Percentiles rank a stretch among this genome's conserved stretches.
Conservation (phyloP, 345 rosid species). For the Eucalyptus erythrocorys region DNA sequence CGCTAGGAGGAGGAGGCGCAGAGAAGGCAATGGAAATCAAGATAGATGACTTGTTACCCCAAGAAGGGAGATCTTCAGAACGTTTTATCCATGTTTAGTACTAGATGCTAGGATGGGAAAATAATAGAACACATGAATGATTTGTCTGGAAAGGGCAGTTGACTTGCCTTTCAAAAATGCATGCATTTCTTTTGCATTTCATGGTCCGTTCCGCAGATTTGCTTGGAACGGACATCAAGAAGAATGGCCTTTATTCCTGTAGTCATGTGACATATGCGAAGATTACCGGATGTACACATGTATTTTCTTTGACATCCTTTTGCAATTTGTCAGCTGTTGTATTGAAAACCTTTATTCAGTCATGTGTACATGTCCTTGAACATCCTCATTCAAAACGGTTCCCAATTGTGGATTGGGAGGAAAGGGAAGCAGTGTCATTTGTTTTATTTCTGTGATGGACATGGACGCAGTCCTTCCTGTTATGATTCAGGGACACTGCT, state of each 20-base stretch:
- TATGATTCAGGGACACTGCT: not conserved
- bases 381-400: not conserved
- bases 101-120: not conserved
- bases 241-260: not conserved
- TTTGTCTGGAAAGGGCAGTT: not conserved
- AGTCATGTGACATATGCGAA: not conserved
- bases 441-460: not conserved
- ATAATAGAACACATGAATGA: not conserved
- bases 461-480: not conserved
- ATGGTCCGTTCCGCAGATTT: not conserved
- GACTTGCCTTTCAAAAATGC: not conserved
- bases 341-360: not conserved
- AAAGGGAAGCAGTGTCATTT: not conserved
- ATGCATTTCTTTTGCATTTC: not conserved
- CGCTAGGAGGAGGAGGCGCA: conserved; percentile 63
- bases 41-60: not conserved
- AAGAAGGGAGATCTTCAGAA: not conserved
- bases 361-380: not conserved
- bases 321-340: not conserved
- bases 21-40: conserved; percentile 29
- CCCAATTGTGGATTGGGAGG: not conserved
- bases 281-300: not conserved
- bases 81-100: not conserved
- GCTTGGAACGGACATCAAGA: not conserved
- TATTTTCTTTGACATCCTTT: not conserved